phyloP scores from a whole-genome alignment of 1,284 basidiomycete genomes.

The Athelia sp. region DNA sequence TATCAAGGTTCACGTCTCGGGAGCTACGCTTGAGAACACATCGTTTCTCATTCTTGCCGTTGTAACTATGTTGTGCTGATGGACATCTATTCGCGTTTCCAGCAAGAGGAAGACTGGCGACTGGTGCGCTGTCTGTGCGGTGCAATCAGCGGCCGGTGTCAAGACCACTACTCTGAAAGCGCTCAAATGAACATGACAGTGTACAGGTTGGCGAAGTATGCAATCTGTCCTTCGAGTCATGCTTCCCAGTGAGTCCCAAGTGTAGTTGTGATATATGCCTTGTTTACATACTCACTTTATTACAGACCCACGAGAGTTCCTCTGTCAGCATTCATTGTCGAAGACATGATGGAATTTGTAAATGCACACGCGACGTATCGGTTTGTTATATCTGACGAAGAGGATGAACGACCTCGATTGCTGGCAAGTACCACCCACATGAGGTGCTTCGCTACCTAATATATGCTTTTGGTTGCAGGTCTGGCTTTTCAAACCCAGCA shows the following conservation, averaged over 20 bases:
- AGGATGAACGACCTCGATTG: slow-evolving; percentile 72
- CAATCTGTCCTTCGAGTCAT: slow-evolving; percentile 67
- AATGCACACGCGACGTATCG: slow-evolving; percentile 88
- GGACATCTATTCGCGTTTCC: slow-evolving; percentile 16
- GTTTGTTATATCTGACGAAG: slow-evolving; percentile 81
- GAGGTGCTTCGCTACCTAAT: too few relatives aligned
- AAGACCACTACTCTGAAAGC: slow-evolving; percentile 37
- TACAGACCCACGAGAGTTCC: slow-evolving; percentile 64
- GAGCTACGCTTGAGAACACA: slow-evolving; percentile 87
- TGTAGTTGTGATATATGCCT: neutral
- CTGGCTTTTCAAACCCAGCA: slow-evolving; percentile 88
- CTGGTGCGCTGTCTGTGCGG: slow-evolving; percentile 75
- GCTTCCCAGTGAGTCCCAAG: slow-evolving; percentile 51
- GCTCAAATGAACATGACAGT: slow-evolving; percentile 31
- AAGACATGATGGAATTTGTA: slow-evolving; percentile 84
- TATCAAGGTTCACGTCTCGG: slow-evolving; percentile 60
- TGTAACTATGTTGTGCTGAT: slow-evolving; percentile 5
- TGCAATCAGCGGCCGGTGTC: slow-evolving; percentile 67
- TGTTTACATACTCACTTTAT: too few relatives aligned
- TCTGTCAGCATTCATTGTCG: slow-evolving; percentile 77
- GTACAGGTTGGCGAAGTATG: slow-evolving; percentile 76
- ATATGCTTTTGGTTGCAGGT: slow-evolving; percentile 44
- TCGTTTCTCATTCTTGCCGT: slow-evolving; percentile 12
- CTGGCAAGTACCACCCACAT: slow-evolving; percentile 66
- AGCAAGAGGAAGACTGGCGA: slow-evolving; percentile 60